A percentile compares a stretch with the other conserved stretches of the same genome.
phyloP scores from a whole-genome alignment of 169 alveolate genomes.

The Besnoitia besnoiti region DNA sequence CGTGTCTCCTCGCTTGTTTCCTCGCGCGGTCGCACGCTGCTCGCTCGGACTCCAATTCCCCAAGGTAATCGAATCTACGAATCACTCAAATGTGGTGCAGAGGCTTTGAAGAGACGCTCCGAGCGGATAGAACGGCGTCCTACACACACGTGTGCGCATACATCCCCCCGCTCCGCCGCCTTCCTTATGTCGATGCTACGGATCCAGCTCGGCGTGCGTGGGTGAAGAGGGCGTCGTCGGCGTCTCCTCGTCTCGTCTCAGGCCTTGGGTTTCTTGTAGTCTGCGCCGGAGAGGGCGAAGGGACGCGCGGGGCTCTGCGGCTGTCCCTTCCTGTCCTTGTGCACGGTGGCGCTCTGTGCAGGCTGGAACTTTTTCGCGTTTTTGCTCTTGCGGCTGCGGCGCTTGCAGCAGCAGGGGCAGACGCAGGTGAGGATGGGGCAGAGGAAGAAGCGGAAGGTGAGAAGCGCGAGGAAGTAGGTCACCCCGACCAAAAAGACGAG shows the following conservation, averaged over 20 bases:
- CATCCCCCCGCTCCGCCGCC: no score
- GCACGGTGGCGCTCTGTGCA: neutral
- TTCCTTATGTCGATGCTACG: no score
- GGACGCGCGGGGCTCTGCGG: slow-evolving; percentile 17
- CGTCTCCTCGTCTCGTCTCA: neutral
- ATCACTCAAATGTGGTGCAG: no score
- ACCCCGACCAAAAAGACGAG: neutral
- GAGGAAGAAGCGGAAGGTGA: slow-evolving; percentile 4
- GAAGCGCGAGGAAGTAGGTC: slow-evolving; percentile 4
- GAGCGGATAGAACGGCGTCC: no score
- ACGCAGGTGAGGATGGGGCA: neutral
- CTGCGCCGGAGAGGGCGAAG: neutral
- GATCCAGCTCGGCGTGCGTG: no score
- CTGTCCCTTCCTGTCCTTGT: slow-evolving; percentile 6
- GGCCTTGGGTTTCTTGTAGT: neutral
- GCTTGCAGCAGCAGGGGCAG: slow-evolving; percentile 18
- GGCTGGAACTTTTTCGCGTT: neutral
- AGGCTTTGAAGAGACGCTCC: no score
- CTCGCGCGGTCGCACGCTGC: no score
- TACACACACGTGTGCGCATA: no score
- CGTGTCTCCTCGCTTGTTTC: no score
- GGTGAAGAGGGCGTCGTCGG: no score
- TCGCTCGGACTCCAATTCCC: no score
- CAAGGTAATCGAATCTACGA: no score
- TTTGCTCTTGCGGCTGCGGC: neutral